Evolutionary conservation across 2,329 filamentous ascomycete species (phyloP).

Genomic region (Diaporthe ilicicola): DNA sequence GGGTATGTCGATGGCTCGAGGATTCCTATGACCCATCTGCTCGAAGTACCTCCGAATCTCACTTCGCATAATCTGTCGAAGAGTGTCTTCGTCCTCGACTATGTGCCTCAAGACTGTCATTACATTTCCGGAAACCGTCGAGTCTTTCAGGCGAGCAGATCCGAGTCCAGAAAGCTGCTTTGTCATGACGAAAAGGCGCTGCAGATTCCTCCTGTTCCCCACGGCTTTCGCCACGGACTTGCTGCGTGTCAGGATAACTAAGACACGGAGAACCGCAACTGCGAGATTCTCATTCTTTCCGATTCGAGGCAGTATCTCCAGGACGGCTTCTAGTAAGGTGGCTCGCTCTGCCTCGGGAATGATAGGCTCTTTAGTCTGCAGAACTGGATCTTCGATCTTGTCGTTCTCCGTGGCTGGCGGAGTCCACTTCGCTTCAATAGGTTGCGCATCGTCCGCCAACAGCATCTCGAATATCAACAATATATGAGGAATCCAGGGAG

Average conservation of each 20-base stretch:
- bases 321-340: constrained; percentile 77
- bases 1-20: constrained; percentile 72
- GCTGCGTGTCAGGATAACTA: constrained; percentile 87
- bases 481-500: constrained; percentile 91
- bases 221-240: constrained; percentile 78
- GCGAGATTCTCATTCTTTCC: constrained; percentile 89
- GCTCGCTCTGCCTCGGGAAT: constrained; percentile 72
- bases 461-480: constrained; percentile 90
- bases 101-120: constrained; percentile 91
- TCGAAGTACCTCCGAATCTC: constrained; percentile 87
- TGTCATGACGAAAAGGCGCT: constrained; percentile 92
- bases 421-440: constrained; percentile 77
- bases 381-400: constrained; percentile 60
- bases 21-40: constrained; percentile 51
- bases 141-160: constrained; percentile 73
- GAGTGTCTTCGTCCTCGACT: constrained; percentile 89
- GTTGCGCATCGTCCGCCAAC: constrained; percentile 88
- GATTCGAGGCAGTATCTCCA: constrained; percentile 85
- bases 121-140: constrained; percentile 66
- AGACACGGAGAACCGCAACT: constrained; percentile 80
- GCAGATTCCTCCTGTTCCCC: constrained; percentile 88
- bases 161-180: constrained; percentile 87
- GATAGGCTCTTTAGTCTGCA: constrained; percentile 67
- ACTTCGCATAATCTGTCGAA: constrained; percentile 90
- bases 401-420: constrained; percentile 60